A percentile compares a stretch with the other conserved stretches of the same genome.
These are phyloP conservation scores for Phoma sp. DNA, from an alignment of 2,329 filamentous ascomycete species.

Conservation along the genomic window DNA sequence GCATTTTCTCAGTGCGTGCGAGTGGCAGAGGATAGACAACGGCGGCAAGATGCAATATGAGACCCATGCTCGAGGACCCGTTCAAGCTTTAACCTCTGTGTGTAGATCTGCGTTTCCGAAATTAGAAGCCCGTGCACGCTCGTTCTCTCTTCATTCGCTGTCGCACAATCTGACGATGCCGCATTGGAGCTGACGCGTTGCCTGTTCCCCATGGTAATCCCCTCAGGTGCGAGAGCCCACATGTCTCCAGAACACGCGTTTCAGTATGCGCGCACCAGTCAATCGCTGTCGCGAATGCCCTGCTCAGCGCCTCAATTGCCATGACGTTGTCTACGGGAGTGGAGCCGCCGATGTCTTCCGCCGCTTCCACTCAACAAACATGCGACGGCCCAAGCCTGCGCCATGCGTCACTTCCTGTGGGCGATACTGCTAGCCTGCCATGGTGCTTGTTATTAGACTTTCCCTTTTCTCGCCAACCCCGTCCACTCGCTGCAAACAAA, in stretches of 20 bases:
- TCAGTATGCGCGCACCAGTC: conserved; percentile 12
- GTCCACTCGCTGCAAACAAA: conserved; percentile 7
- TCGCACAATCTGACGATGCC: conserved; percentile 7
- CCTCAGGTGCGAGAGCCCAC: not conserved
- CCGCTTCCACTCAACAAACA: conserved; percentile 15
- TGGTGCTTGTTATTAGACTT: conserved; percentile 18
- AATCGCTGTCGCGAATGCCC: conserved; percentile 3
- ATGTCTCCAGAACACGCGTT: conserved; percentile 10
- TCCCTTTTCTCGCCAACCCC: conserved; percentile 8
- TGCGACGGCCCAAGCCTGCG: conserved; percentile 16
- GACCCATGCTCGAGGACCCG: conserved; percentile 5
- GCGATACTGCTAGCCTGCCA: conserved; percentile 14
- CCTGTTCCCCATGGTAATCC: conserved; percentile 6
- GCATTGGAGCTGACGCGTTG: conserved; percentile 17
- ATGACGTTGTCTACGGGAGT: conserved; percentile 14
- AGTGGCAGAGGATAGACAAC: too few relatives aligned
- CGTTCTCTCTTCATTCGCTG: conserved; percentile 10
- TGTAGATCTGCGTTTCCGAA: conserved; percentile 14
- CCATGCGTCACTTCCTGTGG: conserved; percentile 17
- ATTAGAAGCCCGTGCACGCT: conserved; percentile 11
- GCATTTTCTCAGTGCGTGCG: not conserved
- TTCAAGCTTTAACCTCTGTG: conserved; percentile 13
- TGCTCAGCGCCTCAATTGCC: conserved; percentile 1
- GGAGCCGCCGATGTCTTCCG: conserved; percentile 17
- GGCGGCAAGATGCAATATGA: not conserved